Evolutionary conservation across 192 early-diverging fungal genomes (phyloP).

Genomic region (Gonapodya sp.): DNA sequence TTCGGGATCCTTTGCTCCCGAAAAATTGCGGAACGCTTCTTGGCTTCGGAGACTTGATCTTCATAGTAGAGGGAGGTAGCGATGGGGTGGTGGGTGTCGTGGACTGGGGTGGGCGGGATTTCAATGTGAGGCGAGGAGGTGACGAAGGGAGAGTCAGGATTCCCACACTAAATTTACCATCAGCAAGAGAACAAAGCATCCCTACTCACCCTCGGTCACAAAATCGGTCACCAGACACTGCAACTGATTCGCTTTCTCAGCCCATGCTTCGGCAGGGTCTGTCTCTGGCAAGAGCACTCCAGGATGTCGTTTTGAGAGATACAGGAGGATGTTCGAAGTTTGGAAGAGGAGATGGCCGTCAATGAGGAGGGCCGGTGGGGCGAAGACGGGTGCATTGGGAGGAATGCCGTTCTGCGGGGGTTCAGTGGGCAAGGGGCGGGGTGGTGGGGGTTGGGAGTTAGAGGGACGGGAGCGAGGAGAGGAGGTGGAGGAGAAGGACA

Average conservation of each 20-base stretch:
- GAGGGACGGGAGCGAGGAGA: too few species aligned
- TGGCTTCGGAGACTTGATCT: neutral
- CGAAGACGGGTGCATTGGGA: neutral
- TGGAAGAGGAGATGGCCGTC: neutral
- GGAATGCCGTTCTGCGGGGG: too few species aligned
- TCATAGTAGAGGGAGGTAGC: slow-evolving; percentile 8
- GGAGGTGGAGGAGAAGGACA: too few species aligned
- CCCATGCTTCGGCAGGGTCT: neutral
- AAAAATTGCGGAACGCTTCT: neutral
- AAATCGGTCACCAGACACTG: neutral
- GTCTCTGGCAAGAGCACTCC: neutral
- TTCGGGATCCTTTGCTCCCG: neutral
- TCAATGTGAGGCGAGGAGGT: neutral
- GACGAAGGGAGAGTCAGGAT: neutral
- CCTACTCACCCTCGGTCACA: neutral
- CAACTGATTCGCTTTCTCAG: neutral
- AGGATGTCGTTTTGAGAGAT: neutral
- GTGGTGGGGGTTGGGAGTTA: too few species aligned
- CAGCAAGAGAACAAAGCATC: neutral
- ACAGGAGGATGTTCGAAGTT: neutral
- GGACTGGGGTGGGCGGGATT: neutral
- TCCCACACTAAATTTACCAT: too few species aligned
- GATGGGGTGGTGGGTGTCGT: slow-evolving; percentile 12
- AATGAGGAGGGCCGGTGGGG: neutral
- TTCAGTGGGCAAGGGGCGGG: too few species aligned